Evolutionary conservation across 78 protist species (phyloP), one percentile per base, ranked within the genome.

Genomic region (Planoprotostelium fungivorum): DNA sequence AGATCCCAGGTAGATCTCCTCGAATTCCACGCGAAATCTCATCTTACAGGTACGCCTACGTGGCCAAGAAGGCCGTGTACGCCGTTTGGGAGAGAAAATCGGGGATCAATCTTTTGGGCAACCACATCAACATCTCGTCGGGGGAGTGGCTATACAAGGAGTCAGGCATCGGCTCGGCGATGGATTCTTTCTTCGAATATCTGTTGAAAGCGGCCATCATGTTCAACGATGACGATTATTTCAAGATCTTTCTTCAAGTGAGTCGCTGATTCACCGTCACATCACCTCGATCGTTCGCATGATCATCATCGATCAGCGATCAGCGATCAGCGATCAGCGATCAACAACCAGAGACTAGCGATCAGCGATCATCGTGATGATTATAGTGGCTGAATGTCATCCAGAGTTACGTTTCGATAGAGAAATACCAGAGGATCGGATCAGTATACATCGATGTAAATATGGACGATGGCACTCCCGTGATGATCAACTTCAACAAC

Each of bases 161-260:
- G 29, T 83, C 96, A 0, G 95, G 96, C 38, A 91, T 98, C 16
- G 99, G 99, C 9, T 84, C 97, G 9, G 95, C 97, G 36, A 85
- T 92, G 34, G 99, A 98, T 89, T 93, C 97, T 37, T 97, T 93
- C 93, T 97, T 63, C 90, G 99, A 98, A 84, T 98, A 98, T 86
- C 38, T 97, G 0, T 34, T 96, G 28, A 98, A 98, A 89, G 86
- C 96, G 34, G 89, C 89, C 38, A 36, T 93, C 37, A 5, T 90
- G 34, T 87, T 93, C 38, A 94, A 90, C 38, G 98, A 95, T 63
- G 91, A 34, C 28, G 96, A 87, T 1, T 90, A 87, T 85, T 35
- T 88, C 84, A 85, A 63, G 37, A 86, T 94, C 25, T 94, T 94
- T n/a, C 28, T 86, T 0, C 29, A 37, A 28, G 89, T 39, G 34